Percentiles rank a stretch among this genome's conserved stretches.
Evolutionary conservation across 345 rosid species (phyloP).

Genomic region (Populus alba): DNA sequence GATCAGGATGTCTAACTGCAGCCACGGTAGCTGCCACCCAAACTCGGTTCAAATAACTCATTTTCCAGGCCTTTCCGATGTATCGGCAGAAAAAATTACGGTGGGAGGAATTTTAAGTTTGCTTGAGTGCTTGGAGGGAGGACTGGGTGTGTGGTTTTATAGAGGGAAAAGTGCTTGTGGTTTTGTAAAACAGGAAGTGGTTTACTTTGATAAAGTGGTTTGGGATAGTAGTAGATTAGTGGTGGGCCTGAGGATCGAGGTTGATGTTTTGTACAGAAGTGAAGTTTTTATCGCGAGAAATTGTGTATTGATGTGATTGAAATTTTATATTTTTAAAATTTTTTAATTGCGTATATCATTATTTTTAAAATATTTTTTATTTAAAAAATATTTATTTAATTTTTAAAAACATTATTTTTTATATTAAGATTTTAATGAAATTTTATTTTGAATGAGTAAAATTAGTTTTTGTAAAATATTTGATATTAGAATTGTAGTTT

Average conservation of each 20-base stretch:
- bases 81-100: not conserved
- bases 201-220: not conserved
- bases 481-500: too few relatives aligned
- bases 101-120: not conserved
- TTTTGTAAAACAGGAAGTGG: slow-evolving; percentile 14
- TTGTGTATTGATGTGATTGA: not conserved
- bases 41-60: slow-evolving; percentile 53
- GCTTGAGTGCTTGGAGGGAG: fast-evolving
- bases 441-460: too few relatives aligned
- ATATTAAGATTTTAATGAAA: too few relatives aligned
- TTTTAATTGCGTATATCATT: too few relatives aligned
- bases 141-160: slow-evolving; percentile 1
- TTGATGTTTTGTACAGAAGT: not conserved
- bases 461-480: too few relatives aligned
- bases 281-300: not conserved
- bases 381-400: too few relatives aligned
- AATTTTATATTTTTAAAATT: too few relatives aligned
- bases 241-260: not conserved
- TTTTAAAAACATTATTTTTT: too few relatives aligned
- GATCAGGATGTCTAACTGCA: slow-evolving; percentile 62
- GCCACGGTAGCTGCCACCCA: slow-evolving; percentile 80
- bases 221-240: not conserved
- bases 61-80: not conserved
- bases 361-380: too few relatives aligned
- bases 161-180: not conserved